A percentile compares a stretch with the other conserved stretches of the same genome.
Evolutionary conservation across 2,329 filamentous ascomycete genomes (phyloP).

Genomic region (Ophiostoma novo-ulmi): DNA sequence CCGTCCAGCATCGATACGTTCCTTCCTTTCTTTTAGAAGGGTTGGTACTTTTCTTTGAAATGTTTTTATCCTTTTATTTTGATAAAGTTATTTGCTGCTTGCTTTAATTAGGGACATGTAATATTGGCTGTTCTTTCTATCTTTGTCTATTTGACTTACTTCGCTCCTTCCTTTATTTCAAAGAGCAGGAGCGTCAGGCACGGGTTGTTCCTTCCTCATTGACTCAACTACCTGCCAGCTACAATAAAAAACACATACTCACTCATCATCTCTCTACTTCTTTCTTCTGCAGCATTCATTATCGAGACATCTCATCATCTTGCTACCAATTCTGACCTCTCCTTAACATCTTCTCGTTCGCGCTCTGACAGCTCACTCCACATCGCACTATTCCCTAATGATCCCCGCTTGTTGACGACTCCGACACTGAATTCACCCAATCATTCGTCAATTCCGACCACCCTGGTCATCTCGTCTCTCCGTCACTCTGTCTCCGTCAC

Average conservation of each 20-base stretch:
- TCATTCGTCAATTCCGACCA: constrained; percentile 12
- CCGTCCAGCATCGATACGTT: background rate
- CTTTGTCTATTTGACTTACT: background rate
- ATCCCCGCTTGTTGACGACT: constrained; percentile 2
- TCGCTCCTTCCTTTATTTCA: background rate
- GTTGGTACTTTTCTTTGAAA: background rate
- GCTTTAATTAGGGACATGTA: too few relatives aligned
- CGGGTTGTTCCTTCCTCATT: background rate
- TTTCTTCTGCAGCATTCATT: too few relatives aligned
- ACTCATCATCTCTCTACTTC: too few relatives aligned
- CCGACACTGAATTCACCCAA: constrained; percentile 6
- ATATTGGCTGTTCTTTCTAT: background rate
- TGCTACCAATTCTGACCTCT: background rate
- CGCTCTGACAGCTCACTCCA: background rate
- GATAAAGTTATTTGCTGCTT: background rate
- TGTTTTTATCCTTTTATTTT: background rate
- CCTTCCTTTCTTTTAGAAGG: background rate
- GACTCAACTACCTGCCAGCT: background rate
- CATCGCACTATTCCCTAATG: background rate
- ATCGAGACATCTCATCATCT: background rate
- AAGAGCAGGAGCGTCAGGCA: background rate
- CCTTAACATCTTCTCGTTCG: background rate
- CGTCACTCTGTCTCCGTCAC: background rate
- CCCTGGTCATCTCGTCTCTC: background rate
- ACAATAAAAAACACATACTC: too few relatives aligned